Conservation (phyloP, 768 basidiomycete genomes). For the Dentipellis sp. region DNA sequence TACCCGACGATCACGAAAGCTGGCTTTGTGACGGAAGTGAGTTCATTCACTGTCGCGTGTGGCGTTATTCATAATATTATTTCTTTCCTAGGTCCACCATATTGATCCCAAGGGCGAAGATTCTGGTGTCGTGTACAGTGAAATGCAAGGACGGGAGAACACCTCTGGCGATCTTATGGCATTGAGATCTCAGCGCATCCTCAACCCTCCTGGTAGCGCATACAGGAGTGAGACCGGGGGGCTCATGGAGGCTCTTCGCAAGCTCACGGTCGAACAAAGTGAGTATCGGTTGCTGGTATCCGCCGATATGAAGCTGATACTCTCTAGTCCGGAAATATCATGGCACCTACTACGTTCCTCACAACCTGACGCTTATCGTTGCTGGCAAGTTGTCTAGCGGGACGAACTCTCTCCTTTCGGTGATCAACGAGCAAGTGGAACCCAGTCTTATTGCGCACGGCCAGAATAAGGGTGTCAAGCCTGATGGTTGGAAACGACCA, state of each 20-base stretch:
- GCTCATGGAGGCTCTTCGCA: conserved; percentile 83
- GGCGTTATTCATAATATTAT: conserved; percentile 1
- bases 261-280: conserved; percentile 87
- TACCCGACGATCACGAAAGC: conserved; percentile 91
- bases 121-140: conserved; percentile 93
- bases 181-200: conserved; percentile 70
- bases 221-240: conserved; percentile 98
- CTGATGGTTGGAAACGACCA: conserved; percentile 84
- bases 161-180: conserved; percentile 88
- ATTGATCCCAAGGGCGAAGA: conserved; percentile 86
- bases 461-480: conserved; percentile 60
- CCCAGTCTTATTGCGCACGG: conserved; percentile 70
- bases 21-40: conserved; percentile 59
- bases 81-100: conserved; percentile 68
- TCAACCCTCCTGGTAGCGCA: conserved; percentile 76
- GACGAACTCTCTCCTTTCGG: conserved; percentile 65
- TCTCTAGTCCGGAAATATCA: conserved; percentile 84
- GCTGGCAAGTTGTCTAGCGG: conserved; percentile 78
- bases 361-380: conserved; percentile 86
- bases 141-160: conserved; percentile 96
- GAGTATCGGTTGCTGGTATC: conserved; percentile 10
- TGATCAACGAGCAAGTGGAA: conserved; percentile 78
- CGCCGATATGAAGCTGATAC: background rate
- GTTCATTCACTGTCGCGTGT: background rate
- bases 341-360: conserved; percentile 81